A percentile compares a stretch with the other conserved stretches of the same genome.
Evolutionary conservation across 768 basidiomycete species (phyloP).

Genomic region (Lyophyllum atratum): DNA sequence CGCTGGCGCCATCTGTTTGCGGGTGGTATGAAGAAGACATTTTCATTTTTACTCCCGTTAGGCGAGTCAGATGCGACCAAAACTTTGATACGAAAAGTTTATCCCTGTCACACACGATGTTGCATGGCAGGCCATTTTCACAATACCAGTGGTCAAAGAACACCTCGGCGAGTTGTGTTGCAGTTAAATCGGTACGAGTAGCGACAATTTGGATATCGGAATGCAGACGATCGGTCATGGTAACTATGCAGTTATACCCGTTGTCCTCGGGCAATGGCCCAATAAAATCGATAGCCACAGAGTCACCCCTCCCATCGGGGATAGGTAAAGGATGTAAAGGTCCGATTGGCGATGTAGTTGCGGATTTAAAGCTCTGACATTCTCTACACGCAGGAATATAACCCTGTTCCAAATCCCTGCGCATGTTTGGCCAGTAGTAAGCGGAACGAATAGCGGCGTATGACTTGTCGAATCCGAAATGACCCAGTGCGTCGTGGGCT

Average conservation of each 20-base stretch:
- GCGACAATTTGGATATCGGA: conserved; percentile 23
- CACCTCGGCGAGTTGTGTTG: conserved; percentile 17
- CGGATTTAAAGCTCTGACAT: not conserved
- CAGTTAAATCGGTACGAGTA: conserved; percentile 3
- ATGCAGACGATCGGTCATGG: conserved; percentile 26
- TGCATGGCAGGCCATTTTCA: conserved; percentile 32
- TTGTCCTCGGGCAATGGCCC: not conserved
- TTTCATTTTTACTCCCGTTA: conserved; percentile 25
- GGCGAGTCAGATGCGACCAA: conserved; percentile 23
- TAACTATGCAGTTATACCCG: conserved; percentile 25
- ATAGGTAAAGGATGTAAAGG: conserved; percentile 15
- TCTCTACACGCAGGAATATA: not conserved
- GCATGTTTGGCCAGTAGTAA: too few species aligned
- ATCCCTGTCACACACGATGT: conserved; percentile 24
- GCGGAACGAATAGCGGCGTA: too few species aligned
- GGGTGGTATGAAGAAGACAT: too few species aligned
- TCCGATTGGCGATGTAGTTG: not conserved
- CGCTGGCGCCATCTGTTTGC: too few species aligned
- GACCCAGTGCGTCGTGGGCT: too few species aligned
- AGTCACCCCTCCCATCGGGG: conserved; percentile 19
- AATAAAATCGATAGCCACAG: conserved; percentile 23
- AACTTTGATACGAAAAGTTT: conserved; percentile 21
- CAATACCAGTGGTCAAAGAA: conserved; percentile 36
- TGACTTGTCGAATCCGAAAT: conserved; percentile 14
- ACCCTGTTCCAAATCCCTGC: too few species aligned